Base-by-base conservation (phyloP, 306 rosid species). In the Lotus japonicus region DNA sequence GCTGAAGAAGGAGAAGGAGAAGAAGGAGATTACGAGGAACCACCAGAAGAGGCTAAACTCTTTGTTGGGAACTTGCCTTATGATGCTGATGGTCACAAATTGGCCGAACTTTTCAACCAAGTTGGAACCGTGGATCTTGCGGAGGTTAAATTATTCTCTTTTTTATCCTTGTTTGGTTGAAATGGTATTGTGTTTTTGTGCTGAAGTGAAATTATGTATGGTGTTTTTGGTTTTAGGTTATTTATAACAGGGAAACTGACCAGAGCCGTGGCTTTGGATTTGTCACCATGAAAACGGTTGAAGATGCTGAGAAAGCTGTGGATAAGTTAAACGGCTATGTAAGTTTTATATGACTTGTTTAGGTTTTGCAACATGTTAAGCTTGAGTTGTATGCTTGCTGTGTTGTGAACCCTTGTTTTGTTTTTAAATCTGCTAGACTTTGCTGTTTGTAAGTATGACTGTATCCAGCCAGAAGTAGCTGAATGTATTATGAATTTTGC, bases 191-290 rank as follows among this genome's bases (percentile, higher is more conserved):
- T 1, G 9, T 16, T 74, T n/a, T 31, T 5, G 42, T 39, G 9
- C 28, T 64, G 14, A 9, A 43, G 5, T 54, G 42, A 49, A 46
- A 19, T 28, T 13, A 2, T 71, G 41, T 13, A 2, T 71, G 41
- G 19, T 36, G 1, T 14, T 50, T 73, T 14, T 77, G 60, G 38
- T 69, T 77, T 71, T 59, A 95, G 99, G 97, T 95, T 43, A 87
- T 95, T 65, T 95, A 88, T 84, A 87, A 91, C 15, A 87, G 99
- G 81, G 88, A 91, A 10, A 87, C 96, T 71, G 92, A 88, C 74
- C 85, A 42, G 83, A 95, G 99, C 69, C 96, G 99, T 4, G 99
- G 99, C 5, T 95, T 95, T 26, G 99, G 95, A 7, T 95, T 95
- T 18, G 97, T 95, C 52, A 88, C 97, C 1, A 87, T 95, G 97